phyloP scores from a whole-genome alignment of 1,284 basidiomycete genomes.

The Pterula multifida region DNA sequence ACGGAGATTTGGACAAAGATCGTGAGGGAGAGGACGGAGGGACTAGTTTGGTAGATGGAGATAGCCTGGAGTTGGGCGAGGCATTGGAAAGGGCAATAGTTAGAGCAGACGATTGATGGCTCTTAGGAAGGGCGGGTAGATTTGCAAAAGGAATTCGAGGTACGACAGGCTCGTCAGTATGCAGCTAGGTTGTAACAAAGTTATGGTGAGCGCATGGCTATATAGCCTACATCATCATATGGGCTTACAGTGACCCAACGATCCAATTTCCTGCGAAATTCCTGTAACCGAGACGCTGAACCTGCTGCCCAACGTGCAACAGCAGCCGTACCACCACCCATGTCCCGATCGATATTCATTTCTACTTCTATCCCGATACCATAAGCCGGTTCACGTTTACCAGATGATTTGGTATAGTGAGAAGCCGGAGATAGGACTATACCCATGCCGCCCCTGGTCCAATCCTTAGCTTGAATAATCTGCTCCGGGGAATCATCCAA shows the following conservation, averaged over 20 bases:
- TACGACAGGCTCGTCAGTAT: conserved; percentile 27
- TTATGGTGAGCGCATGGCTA: conserved; percentile 6
- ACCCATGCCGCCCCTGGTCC: conserved; percentile 69
- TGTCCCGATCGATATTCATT: conserved; percentile 68
- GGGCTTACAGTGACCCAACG: conserved; percentile 48
- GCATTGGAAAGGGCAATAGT: conserved; percentile 58
- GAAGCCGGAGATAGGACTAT: conserved; percentile 58
- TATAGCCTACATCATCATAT: not conserved
- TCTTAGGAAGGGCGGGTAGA: conserved; percentile 41
- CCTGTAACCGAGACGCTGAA: conserved; percentile 42
- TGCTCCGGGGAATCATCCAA: conserved; percentile 25
- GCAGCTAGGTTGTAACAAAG: conserved; percentile 28
- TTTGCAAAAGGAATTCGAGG: conserved; percentile 54
- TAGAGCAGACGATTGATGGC: conserved; percentile 49
- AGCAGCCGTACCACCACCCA: conserved; percentile 69
- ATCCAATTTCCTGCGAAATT: conserved; percentile 47
- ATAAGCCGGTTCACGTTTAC: conserved; percentile 62
- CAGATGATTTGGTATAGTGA: conserved; percentile 51
- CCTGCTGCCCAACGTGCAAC: conserved; percentile 74
- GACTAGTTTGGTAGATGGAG: conserved; percentile 27
- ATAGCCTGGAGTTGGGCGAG: conserved; percentile 47
- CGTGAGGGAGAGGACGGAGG: conserved; percentile 33
- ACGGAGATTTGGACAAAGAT: conserved; percentile 30
- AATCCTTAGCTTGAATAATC: conserved; percentile 39
- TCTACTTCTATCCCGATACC: conserved; percentile 78